Conservation (phyloP, 805 yeast genomes). For the Starmerella floris region DNA sequence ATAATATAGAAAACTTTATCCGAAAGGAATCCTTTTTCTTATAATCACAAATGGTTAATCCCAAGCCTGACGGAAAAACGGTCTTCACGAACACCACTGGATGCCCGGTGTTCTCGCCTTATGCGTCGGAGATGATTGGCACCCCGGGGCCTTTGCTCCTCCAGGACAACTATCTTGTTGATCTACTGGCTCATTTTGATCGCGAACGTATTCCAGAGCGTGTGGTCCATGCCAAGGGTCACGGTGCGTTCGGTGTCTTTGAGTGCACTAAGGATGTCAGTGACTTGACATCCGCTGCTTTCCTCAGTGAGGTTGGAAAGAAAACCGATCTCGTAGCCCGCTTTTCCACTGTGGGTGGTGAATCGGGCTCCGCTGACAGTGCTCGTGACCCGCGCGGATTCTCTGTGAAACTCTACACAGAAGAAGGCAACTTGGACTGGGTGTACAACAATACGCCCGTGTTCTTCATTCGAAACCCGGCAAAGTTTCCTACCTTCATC, state of each 20-base stretch:
- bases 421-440: slow-evolving; percentile 58
- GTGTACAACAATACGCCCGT: slow-evolving; percentile 62
- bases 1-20: neutral
- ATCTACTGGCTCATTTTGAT: slow-evolving; percentile 46
- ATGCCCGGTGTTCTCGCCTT: slow-evolving; percentile 43
- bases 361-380: slow-evolving; percentile 51
- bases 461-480: slow-evolving; percentile 50
- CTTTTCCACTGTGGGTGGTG: slow-evolving; percentile 60
- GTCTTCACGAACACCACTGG: slow-evolving; percentile 42
- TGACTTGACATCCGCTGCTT: slow-evolving; percentile 37
- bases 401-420: slow-evolving; percentile 51
- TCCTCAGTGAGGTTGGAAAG: slow-evolving; percentile 64
- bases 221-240: slow-evolving; percentile 56
- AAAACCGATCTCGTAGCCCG: slow-evolving; percentile 52
- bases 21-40: neutral
- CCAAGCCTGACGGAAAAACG: slow-evolving; percentile 18
- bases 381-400: slow-evolving; percentile 63
- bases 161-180: slow-evolving; percentile 47
- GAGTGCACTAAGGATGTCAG: slow-evolving; percentile 45
- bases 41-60: slow-evolving; percentile 8
- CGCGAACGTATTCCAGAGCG: slow-evolving; percentile 55
- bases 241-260: slow-evolving; percentile 48
- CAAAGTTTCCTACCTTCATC: slow-evolving; percentile 50
- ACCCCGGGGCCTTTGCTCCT: slow-evolving; percentile 44
- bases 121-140: slow-evolving; percentile 42